A percentile compares a stretch with the other conserved stretches of the same genome.
These are phyloP conservation scores for Vitis hybrid DNA, from an alignment of 177 flowering plant genomes.

Conservation along the genomic window DNA sequence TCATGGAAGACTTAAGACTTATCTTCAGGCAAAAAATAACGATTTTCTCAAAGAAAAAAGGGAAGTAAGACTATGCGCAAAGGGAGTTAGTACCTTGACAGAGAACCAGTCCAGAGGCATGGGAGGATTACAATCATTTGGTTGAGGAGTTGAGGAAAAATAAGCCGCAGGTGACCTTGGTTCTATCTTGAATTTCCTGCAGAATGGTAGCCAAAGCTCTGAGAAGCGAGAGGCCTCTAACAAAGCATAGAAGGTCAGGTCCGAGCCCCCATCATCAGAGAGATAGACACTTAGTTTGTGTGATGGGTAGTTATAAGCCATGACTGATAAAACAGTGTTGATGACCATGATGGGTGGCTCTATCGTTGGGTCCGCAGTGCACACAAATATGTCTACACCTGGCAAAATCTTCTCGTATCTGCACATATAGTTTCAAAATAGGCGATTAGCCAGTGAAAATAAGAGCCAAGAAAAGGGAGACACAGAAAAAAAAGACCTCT, in stretches of 20 bases:
- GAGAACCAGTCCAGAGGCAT: constrained; percentile 15
- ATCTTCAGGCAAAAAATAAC: no score
- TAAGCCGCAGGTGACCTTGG: constrained; percentile 43
- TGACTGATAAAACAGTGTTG: constrained; percentile 42
- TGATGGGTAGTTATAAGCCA: constrained; percentile 46
- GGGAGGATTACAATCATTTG: not conserved
- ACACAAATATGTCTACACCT: constrained; percentile 40
- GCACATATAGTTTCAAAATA: not conserved
- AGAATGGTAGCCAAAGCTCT: constrained; percentile 44
- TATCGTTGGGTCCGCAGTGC: constrained; percentile 45
- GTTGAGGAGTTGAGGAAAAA: constrained; percentile 13
- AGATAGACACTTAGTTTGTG: constrained; percentile 43
- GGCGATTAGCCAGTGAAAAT: no score
- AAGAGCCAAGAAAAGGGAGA: not conserved
- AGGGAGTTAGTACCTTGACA: constrained; percentile 24
- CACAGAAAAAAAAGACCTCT: constrained; percentile 25
- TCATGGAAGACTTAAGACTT: no score
- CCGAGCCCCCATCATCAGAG: constrained; percentile 52
- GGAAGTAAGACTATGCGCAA: no score
- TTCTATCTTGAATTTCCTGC: constrained; percentile 35
- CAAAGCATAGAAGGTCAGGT: constrained; percentile 44
- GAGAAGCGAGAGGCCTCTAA: constrained; percentile 41
- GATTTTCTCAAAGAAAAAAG: no score
- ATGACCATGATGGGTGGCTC: constrained; percentile 45
- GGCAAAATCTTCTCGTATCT: constrained; percentile 34